phyloP scores from a whole-genome alignment of 1,139 yeast genomes.

The Lodderomyces oxycetoniae region DNA sequence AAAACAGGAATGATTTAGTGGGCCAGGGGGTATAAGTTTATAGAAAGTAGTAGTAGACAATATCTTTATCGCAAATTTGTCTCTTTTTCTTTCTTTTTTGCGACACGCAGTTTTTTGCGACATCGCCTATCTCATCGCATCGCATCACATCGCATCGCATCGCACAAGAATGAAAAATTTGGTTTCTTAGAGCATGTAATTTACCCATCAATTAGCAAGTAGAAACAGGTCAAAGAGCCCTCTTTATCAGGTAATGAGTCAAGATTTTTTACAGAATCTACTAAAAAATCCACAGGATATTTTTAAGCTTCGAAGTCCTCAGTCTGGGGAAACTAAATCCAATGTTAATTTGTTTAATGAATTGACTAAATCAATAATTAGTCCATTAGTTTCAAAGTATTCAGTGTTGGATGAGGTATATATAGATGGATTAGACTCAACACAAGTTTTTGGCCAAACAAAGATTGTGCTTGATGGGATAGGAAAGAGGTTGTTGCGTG shows the following conservation, averaged over 20 bases:
- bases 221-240: not conserved
- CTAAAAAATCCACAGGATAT: slow-evolving; percentile 25
- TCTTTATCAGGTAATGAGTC: slow-evolving; percentile 10
- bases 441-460: slow-evolving; percentile 92
- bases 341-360: slow-evolving; percentile 23
- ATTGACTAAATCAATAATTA: slow-evolving; percentile 53
- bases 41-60: not conserved
- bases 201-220: no score
- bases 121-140: slow-evolving; percentile 1
- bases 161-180: slow-evolving; percentile 5
- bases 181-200: no score
- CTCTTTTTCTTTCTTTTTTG: not conserved
- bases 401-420: slow-evolving; percentile 78
- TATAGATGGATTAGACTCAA: slow-evolving; percentile 81
- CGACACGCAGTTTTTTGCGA: not conserved
- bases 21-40: not conserved
- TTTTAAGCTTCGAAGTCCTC: slow-evolving; percentile 19
- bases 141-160: slow-evolving; percentile 5
- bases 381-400: slow-evolving; percentile 58
- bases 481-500: slow-evolving; percentile 35
- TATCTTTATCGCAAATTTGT: not conserved
- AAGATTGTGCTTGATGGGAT: slow-evolving; percentile 59
- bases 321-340: slow-evolving; percentile 10
- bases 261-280: slow-evolving; percentile 15
- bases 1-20: no score